Evolutionary conservation across 208 protist genomes (phyloP).

Genomic region (Leishmania tropica): DNA sequence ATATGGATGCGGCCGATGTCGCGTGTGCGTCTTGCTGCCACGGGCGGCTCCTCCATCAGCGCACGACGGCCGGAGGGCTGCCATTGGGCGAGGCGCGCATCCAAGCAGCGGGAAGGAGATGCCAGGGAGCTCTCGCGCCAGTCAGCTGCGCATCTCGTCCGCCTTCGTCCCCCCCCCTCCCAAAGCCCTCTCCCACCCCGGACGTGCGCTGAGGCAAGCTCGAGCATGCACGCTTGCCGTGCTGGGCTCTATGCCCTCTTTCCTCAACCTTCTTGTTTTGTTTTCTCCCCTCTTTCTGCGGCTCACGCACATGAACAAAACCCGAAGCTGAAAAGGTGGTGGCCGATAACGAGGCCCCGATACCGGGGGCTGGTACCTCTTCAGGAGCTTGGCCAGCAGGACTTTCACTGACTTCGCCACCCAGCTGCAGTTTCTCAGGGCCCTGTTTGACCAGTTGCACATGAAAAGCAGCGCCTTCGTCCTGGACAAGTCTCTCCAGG

Average conservation of each 20-base stretch:
- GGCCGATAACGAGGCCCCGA: slow-evolving; percentile 54
- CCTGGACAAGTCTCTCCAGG: slow-evolving; percentile 67
- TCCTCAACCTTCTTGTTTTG: neutral
- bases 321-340: slow-evolving; percentile 48
- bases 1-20: neutral
- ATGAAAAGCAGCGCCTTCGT: slow-evolving; percentile 34
- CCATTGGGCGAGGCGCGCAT: neutral
- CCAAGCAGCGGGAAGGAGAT: neutral
- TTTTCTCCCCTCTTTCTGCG: neutral
- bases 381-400: slow-evolving; percentile 57
- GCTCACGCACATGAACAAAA: slow-evolving; percentile 42
- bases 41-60: neutral
- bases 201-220: neutral
- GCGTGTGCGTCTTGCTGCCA: neutral
- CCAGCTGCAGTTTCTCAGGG: slow-evolving; percentile 46
- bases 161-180: no score
- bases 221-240: neutral
- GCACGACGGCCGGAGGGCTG: neutral
- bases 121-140: neutral
- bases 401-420: slow-evolving; percentile 44
- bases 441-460: slow-evolving; percentile 47
- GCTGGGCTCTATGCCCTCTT: neutral
- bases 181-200: neutral
- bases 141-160: neutral
- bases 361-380: slow-evolving; percentile 43